Evolutionary conservation across 768 basidiomycete genomes (phyloP).

Genomic region (Chalciporus pseudorubinellus): DNA sequence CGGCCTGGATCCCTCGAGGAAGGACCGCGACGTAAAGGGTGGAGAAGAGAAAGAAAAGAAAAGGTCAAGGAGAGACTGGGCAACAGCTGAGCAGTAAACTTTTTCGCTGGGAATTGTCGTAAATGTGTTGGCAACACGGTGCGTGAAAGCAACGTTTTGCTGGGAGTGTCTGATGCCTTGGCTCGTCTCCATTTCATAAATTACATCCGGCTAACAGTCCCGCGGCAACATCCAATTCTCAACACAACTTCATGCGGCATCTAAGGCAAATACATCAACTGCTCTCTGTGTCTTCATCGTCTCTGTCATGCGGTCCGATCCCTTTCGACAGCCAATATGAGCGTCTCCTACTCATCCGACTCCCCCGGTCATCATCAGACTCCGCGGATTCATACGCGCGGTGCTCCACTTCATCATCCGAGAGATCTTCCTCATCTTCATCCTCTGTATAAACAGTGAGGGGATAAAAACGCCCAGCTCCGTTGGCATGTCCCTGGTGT

Average conservation of each 20-base stretch:
- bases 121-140: conserved; percentile 1
- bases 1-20: conserved; percentile 13
- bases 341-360: conserved; percentile 32
- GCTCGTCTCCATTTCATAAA: not conserved
- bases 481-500: conserved; percentile 44
- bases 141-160: conserved; percentile 6
- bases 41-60: not conserved
- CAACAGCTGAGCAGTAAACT: not conserved
- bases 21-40: not conserved
- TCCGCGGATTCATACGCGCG: conserved; percentile 20
- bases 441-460: conserved; percentile 52
- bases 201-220: not conserved
- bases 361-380: conserved; percentile 23
- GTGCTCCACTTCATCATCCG: conserved; percentile 30
- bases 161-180: not conserved
- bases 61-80: conserved; percentile 6
- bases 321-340: conserved; percentile 62
- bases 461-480: conserved; percentile 32
- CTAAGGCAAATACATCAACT: not conserved
- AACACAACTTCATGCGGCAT: too few relatives aligned
- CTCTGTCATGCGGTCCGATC: conserved; percentile 30
- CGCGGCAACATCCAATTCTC: not conserved
- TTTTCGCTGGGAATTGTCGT: conserved; percentile 1
- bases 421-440: conserved; percentile 37
- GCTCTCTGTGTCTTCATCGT: conserved; percentile 3